Evolutionary conservation across 2,329 filamentous ascomycete species (phyloP).

Genomic region (Venturia aucupariae): DNA sequence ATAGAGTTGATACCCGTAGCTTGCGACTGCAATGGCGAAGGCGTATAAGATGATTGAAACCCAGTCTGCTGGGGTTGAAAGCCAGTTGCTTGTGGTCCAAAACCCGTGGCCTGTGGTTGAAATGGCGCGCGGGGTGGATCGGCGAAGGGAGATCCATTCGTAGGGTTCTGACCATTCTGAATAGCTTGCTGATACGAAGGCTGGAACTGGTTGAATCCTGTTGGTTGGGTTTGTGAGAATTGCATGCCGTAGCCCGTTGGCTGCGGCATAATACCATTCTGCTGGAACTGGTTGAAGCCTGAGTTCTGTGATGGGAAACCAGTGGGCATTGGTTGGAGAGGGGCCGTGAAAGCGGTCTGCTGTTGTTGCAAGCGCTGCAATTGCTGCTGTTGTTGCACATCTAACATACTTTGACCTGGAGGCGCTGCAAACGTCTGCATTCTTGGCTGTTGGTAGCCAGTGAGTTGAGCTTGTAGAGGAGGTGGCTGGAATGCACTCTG

Average conservation of each 20-base stretch:
- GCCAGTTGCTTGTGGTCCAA: constrained; percentile 44
- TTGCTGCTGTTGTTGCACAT: constrained; percentile 46
- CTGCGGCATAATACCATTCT: constrained; percentile 35
- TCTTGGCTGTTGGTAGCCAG: constrained; percentile 49
- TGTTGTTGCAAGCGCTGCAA: constrained; percentile 29
- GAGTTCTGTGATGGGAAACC: constrained; percentile 40
- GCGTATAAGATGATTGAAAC: constrained; percentile 22
- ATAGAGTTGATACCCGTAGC: constrained; percentile 45
- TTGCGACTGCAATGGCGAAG: constrained; percentile 38
- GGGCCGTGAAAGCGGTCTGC: constrained; percentile 12
- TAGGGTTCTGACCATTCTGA: constrained; percentile 30
- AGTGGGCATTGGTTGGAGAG: constrained; percentile 26
- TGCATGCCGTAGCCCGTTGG: constrained; percentile 36
- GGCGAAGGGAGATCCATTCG: constrained; percentile 35
- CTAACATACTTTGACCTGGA: constrained; percentile 66
- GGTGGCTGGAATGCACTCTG: constrained; percentile 59
- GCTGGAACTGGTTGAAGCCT: constrained; percentile 43
- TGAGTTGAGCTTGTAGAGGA: constrained; percentile 75
- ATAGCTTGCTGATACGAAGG: constrained; percentile 39
- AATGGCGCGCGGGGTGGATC: constrained; percentile 42
- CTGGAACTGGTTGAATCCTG: constrained; percentile 35
- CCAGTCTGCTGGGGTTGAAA: constrained; percentile 36
- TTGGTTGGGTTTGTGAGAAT: constrained; percentile 25
- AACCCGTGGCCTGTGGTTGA: constrained; percentile 32
- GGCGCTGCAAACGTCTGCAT: constrained; percentile 57